Percentiles rank a stretch among this genome's conserved stretches.
Conservation (phyloP, 2,329 filamentous ascomycete species). For the Ophiocordyceps sinensis region DNA sequence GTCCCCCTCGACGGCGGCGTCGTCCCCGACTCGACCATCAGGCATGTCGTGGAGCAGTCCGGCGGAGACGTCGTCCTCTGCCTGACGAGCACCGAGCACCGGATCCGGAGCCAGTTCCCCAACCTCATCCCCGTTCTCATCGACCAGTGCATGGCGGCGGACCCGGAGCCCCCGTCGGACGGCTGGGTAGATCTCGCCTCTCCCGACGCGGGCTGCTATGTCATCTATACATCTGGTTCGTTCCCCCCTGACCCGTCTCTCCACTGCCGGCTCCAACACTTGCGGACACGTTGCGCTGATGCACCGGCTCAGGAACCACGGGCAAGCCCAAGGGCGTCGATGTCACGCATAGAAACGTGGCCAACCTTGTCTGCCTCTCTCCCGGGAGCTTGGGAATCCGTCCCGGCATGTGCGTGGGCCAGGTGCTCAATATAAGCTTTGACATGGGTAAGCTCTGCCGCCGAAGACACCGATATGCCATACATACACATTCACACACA, state of each 20-base stretch:
- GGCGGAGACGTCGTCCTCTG: conserved; percentile 30
- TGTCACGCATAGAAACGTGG: conserved; percentile 38
- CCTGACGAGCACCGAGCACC: conserved; percentile 21
- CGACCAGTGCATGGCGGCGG: conserved; percentile 8
- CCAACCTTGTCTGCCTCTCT: conserved; percentile 34
- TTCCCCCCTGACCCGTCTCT: neutral
- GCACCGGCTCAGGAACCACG: conserved; percentile 26
- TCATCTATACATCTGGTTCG: conserved; percentile 40
- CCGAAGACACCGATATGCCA: too few relatives aligned
- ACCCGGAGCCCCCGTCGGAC: conserved; percentile 1
- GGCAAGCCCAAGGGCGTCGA: conserved; percentile 45
- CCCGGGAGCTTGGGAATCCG: conserved; percentile 36
- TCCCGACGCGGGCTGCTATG: conserved; percentile 25
- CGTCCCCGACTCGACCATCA: conserved; percentile 31
- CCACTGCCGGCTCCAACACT: neutral
- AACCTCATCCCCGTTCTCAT: conserved; percentile 12
- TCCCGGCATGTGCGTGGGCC: conserved; percentile 35
- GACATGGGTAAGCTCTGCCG: conserved; percentile 40
- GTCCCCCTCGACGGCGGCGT: conserved; percentile 43
- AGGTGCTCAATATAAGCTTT: conserved; percentile 43
- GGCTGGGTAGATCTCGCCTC: conserved; percentile 17
- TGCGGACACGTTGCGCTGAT: neutral
- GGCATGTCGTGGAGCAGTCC: conserved; percentile 33
- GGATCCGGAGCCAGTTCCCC: conserved; percentile 14
- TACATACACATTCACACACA: too few relatives aligned